Conservation (phyloP, 306 rosid genomes). For the Quercus bicolor region DNA sequence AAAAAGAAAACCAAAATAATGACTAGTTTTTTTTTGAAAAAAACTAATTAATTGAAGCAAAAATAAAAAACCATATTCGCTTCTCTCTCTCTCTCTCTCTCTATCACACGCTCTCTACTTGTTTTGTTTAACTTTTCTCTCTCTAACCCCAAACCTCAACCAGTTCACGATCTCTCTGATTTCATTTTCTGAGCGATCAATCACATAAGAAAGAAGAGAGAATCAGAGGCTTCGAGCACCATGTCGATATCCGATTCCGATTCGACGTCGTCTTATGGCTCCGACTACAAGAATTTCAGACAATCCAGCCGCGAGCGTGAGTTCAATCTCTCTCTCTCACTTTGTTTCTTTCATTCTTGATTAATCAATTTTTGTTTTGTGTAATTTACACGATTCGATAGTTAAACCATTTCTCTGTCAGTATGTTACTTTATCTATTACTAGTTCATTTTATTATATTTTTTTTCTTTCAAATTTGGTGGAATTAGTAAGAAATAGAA, state of each 20-base stretch:
- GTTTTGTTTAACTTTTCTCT: not conserved
- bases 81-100: not conserved
- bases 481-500: not conserved
- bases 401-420: not conserved
- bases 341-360: not conserved
- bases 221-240: constrained; percentile 1
- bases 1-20: not conserved
- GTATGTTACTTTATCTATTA: not conserved
- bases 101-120: too few relatives aligned
- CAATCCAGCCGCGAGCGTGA: constrained; percentile 63
- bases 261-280: constrained; percentile 45
- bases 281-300: constrained; percentile 51
- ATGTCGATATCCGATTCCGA: constrained; percentile 60
- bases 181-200: not conserved
- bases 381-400: not conserved
- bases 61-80: not conserved
- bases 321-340: not conserved
- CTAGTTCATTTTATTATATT: not conserved
- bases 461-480: not conserved
- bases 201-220: not conserved
- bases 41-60: not conserved
- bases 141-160: not conserved
- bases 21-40: not conserved
- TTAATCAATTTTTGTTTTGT: not conserved
- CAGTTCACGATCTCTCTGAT: constrained; percentile 7